Base-by-base conservation (phyloP, 345 rosid species). In the Eutrema heterophyllum region DNA sequence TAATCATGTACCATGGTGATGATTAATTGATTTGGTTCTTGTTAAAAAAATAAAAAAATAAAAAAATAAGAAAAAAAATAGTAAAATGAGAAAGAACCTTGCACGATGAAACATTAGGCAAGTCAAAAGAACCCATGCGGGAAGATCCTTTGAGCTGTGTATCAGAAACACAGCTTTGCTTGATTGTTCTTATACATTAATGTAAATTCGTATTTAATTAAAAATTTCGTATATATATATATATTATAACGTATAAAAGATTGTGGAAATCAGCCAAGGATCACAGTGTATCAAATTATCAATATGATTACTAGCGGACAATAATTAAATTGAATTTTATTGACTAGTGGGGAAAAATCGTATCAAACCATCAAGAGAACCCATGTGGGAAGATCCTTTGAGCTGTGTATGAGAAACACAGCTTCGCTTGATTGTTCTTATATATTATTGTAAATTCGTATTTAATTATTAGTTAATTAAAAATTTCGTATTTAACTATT, bases 101-200 rank as follows among this genome's bases (percentile, higher is more conserved):
- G 57, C 57, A 70, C 7, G 66, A 70, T 21, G 48, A 33, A 70
- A 48, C 38, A 48, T 48, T 32, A 44, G 65, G 66, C 15, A 68
- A 39, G 16, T 54, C 52, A 15, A 54, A 40, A 41, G 72, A 53
- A 21, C 21, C 21, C 21, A 21, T 21, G 21, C 1, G 21, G 21
- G 21, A 21, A 21, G 21, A 21, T 21, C 21, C 21, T 21, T 21
- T 21, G 21, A 21, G 21, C 21, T 21, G 21, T 29, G 35, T 32
- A 32, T 32, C 6, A 32, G 35, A 32, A 32, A 32, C 35, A 32
- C 35, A 32, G 35, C 6, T 32, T 32, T 32, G 35, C 35, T 32
- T 32, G 35, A 32, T 32, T 32, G 35, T 32, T 32, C 6, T 32
- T 32, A 32, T 32, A 4, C 5, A 32, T 48, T 8, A 53, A 10